Conservation (phyloP, 306 rosid species). For the Lathyrus oleraceus region DNA sequence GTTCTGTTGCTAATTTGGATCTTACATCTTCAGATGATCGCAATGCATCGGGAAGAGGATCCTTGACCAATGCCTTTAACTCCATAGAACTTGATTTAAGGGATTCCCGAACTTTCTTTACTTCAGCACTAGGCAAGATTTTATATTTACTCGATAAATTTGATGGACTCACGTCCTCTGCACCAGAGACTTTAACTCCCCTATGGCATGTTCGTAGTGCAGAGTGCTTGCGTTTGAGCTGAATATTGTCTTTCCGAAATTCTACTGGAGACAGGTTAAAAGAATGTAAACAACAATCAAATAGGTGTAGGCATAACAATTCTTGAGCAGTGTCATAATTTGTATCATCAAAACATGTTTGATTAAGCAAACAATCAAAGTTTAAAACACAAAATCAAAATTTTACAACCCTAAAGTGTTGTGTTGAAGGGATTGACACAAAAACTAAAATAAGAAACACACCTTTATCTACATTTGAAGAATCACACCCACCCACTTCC, state of each 20-base stretch:
- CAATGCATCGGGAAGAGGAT: conserved; percentile 79
- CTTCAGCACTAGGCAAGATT: conserved; percentile 44
- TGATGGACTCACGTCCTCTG: conserved; percentile 40
- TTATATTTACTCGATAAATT: conserved; percentile 21
- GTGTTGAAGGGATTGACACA: conserved; percentile 1
- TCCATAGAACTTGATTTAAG: conserved; percentile 66
- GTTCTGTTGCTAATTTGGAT: conserved; percentile 45
- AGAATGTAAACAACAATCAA: conserved; percentile 2
- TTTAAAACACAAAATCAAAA: not conserved
- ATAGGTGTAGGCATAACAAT: conserved; percentile 1
- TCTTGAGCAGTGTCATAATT: not conserved
- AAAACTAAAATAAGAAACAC: not conserved
- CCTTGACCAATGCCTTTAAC: conserved; percentile 56
- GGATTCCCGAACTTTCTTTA: conserved; percentile 54
- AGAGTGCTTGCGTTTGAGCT: conserved; percentile 44
- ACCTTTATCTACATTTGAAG: conserved; percentile 43
- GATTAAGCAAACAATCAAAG: conserved; percentile 7
- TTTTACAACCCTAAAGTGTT: not conserved
- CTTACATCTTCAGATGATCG: conserved; percentile 47
- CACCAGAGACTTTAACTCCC: conserved; percentile 51
- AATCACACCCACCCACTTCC: conserved; percentile 30
- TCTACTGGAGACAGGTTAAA: conserved; percentile 32
- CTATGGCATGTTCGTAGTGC: conserved; percentile 43
- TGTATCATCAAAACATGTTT: conserved; percentile 11
- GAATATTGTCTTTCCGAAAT: conserved; percentile 30